Evolutionary conservation across 2,329 filamentous ascomycete species (phyloP), one percentile per base, ranked within the genome.

Genomic region (Cercospora berteroae): DNA sequence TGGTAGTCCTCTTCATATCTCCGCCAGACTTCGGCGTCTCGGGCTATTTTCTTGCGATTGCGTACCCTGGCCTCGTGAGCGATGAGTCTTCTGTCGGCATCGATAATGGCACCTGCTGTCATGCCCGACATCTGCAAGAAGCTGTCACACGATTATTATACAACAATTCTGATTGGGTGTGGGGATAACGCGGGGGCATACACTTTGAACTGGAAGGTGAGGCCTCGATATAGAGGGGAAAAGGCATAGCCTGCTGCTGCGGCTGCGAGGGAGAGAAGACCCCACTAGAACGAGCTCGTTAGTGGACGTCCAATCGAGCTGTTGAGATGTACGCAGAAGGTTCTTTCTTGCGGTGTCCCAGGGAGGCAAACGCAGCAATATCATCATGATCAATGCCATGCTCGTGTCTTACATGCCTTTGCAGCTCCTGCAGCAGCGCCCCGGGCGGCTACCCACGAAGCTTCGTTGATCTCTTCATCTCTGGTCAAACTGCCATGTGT

Each of bases 111-210:
- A 52, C 91, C 91, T 36, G 92, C 75, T n/a, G 91, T 89, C 91
- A 94, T 94, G 68, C 88, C 89, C n/a, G 89, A 91, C 89, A 93
- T 92, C 78, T 93, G 90, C 16, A 94, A 82, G 76, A 92, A 94
- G 31, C 91, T 94, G 74, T 48, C 27, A 59, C 12, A 62, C n/a
- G 20, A 60, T 39, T 29, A 33, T 39, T 36, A 25, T 18, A 16
- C 25, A 16, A 36, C 18, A 23, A 23, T 25, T 36, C 9, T 50
- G 20, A 50, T 50, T 50, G 6, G 48, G 10, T 36, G 2, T 8
- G 5, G n/a, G 50, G 27, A n/a, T 3, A 10, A 23, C 10, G 50
- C 18, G 13, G 7, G 25, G 9, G 81, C 87, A 75, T 84, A 92
- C 90, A 90, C 88, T 81, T 92, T 92, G 80, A 92, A 92, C 76